phyloP scores from a whole-genome alignment of 2,329 filamentous ascomycete species.

The Sporothrix inflata region DNA sequence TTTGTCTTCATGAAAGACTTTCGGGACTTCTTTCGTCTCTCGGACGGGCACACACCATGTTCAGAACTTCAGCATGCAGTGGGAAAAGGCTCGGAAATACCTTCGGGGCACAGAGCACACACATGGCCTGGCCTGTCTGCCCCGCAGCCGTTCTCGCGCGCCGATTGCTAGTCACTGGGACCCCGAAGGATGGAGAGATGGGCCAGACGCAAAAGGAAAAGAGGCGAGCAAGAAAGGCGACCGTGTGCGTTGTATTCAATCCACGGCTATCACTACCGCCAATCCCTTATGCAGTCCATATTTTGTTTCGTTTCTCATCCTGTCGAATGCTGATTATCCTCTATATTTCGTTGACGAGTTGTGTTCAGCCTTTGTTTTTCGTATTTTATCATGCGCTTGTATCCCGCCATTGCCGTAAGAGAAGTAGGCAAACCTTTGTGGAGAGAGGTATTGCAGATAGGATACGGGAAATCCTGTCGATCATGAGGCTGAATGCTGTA shows the following conservation, averaged over 20 bases:
- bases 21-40: too few relatives aligned
- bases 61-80: not conserved
- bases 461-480: not conserved
- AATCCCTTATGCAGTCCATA: not conserved
- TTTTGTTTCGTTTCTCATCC: slow-evolving; percentile 6
- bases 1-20: too few relatives aligned
- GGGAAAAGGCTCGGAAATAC: not conserved
- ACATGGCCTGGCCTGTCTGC: not conserved
- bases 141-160: not conserved
- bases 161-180: not conserved
- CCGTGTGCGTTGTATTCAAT: not conserved
- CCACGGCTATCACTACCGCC: not conserved
- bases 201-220: not conserved
- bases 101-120: slow-evolving; percentile 7
- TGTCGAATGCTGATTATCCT: slow-evolving; percentile 2
- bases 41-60: too few relatives aligned
- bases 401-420: not conserved
- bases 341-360: not conserved
- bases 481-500: not conserved
- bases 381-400: not conserved
- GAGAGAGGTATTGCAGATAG: not conserved
- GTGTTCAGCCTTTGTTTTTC: not conserved
- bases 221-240: too few relatives aligned
- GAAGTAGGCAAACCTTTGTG: not conserved
- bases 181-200: not conserved